Conservation (phyloP, 768 basidiomycete species). For the Tricholoma terreum region DNA sequence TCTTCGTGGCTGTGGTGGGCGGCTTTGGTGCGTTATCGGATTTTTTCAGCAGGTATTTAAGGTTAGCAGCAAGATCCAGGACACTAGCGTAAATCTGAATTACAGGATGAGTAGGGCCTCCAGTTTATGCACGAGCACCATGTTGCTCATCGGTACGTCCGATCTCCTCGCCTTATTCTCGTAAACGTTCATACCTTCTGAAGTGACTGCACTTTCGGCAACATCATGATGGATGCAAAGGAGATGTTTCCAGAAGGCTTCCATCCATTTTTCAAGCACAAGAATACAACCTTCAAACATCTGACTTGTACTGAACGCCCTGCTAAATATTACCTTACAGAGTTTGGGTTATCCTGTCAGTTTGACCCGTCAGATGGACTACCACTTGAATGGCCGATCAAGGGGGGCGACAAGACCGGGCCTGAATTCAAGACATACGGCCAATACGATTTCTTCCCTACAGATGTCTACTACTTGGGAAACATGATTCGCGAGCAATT, state of each 20-base stretch:
- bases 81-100: not conserved
- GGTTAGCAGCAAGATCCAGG: too few species aligned
- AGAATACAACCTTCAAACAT: conserved; percentile 8
- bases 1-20: conserved; percentile 14
- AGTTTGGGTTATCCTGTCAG: conserved; percentile 21
- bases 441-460: conserved; percentile 31
- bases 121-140: conserved; percentile 32
- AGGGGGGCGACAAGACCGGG: conserved; percentile 38
- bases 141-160: conserved; percentile 32
- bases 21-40: too few species aligned
- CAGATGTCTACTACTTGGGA: conserved; percentile 36
- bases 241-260: conserved; percentile 6
- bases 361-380: conserved; percentile 19
- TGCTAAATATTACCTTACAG: conserved; percentile 22
- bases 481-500: conserved; percentile 26
- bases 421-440: conserved; percentile 27
- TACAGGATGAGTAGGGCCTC: conserved; percentile 19
- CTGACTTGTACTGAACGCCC: conserved; percentile 12
- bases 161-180: not conserved
- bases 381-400: conserved; percentile 23
- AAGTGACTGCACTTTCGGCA: conserved; percentile 15
- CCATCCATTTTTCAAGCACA: conserved; percentile 5
- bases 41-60: too few species aligned
- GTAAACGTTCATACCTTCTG: not conserved
- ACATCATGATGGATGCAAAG: conserved; percentile 15